phyloP scores from a whole-genome alignment of 768 basidiomycete genomes.

The Suillus occidentalis region DNA sequence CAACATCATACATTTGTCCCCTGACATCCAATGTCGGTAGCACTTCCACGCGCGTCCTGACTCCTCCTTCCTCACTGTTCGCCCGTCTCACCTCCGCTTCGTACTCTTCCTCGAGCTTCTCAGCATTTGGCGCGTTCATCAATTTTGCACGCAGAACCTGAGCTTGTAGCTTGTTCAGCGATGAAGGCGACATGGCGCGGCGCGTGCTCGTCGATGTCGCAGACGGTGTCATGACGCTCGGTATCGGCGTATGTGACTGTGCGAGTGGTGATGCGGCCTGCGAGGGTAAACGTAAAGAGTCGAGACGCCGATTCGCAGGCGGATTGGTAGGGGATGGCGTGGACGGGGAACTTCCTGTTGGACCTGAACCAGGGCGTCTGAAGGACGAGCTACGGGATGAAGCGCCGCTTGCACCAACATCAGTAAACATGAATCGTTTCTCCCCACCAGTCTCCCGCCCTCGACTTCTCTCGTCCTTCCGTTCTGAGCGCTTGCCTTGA shows the following conservation, averaged over 20 bases:
- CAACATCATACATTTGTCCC: constrained; percentile 90
- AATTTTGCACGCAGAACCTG: constrained; percentile 90
- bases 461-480: constrained; percentile 36
- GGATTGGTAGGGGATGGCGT: constrained; percentile 53
- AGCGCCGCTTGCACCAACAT: constrained; percentile 56
- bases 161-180: constrained; percentile 90
- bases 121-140: constrained; percentile 76
- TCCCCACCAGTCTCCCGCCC: constrained; percentile 39
- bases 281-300: constrained; percentile 61
- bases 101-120: constrained; percentile 80
- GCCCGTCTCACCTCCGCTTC: constrained; percentile 62
- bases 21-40: constrained; percentile 85
- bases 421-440: constrained; percentile 68
- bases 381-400: constrained; percentile 88
- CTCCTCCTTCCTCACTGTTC: constrained; percentile 42
- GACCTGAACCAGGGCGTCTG: constrained; percentile 68
- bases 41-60: constrained; percentile 71
- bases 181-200: constrained; percentile 67
- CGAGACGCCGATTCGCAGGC: constrained; percentile 52
- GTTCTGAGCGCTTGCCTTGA: constrained; percentile 51
- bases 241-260: constrained; percentile 80
- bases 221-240: constrained; percentile 85
- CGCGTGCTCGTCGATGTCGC: constrained; percentile 28
- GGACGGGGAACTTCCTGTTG: constrained; percentile 50
- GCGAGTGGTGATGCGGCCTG: constrained; percentile 58